phyloP scores from a whole-genome alignment of 2,329 filamentous ascomycete species.

The Pleurostoma richardsiae region DNA sequence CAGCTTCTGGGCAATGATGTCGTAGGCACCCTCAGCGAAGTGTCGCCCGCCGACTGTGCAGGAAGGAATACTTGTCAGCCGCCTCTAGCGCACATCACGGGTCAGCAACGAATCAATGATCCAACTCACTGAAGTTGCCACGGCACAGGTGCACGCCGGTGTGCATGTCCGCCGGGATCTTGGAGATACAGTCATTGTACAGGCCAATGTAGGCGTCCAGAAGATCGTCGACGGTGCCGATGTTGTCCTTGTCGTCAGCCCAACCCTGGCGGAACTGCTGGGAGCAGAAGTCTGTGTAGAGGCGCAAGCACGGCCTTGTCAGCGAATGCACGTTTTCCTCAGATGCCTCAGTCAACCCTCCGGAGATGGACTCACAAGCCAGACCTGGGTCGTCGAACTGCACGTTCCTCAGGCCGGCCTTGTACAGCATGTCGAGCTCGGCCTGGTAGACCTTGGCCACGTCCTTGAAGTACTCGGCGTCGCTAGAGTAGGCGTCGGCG shows the following conservation, averaged over 20 bases:
- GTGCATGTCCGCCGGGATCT: constrained; percentile 64
- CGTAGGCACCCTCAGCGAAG: constrained; percentile 63
- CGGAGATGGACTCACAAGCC: constrained; percentile 46
- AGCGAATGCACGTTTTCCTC: constrained; percentile 2
- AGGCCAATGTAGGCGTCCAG: constrained; percentile 71
- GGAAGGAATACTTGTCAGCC: no score
- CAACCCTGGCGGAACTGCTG: constrained; percentile 67
- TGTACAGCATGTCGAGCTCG: constrained; percentile 57
- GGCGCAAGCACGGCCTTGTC: no score
- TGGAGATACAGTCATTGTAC: constrained; percentile 67
- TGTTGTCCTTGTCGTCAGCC: constrained; percentile 63
- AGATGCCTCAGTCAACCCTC: not conserved
- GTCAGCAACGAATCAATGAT: no score
- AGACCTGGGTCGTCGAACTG: constrained; percentile 65
- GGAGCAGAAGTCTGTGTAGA: constrained; percentile 61
- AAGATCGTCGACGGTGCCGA: constrained; percentile 62
- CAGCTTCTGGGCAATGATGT: constrained; percentile 61
- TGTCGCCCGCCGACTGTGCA: constrained; percentile 48
- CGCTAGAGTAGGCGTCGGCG: constrained; percentile 48
- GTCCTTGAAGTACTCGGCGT: constrained; percentile 59
- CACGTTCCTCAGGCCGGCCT: constrained; percentile 59
- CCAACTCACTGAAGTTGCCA: constrained; percentile 48
- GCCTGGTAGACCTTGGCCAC: constrained; percentile 61
- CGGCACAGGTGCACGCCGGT: constrained; percentile 73
- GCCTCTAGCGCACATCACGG: no score